Evolutionary conservation across 805 yeast species (phyloP).

Genomic region (Torulaspora delbrueckii): DNA sequence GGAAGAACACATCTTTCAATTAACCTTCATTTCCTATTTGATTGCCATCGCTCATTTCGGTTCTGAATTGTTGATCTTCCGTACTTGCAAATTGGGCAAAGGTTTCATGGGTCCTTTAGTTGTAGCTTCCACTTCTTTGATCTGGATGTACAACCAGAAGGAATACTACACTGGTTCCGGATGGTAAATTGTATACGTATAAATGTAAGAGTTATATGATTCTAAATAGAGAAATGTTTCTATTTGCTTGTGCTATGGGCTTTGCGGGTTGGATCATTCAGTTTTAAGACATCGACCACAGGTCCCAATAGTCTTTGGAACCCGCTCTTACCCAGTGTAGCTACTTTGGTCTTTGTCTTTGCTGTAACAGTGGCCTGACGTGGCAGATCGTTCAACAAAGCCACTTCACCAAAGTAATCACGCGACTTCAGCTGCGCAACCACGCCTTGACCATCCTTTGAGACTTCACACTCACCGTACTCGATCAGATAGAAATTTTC

Average conservation of each 20-base stretch:
- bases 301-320: conserved; percentile 93
- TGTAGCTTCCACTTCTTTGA: conserved; percentile 65
- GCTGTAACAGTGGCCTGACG: conserved; percentile 93
- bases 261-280: conserved; percentile 70
- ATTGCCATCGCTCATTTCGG: conserved; percentile 83
- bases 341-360: conserved; percentile 69
- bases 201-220: not conserved
- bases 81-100: conserved; percentile 77
- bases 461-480: conserved; percentile 76
- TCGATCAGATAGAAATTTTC: conserved; percentile 71
- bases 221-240: not conserved
- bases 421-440: conserved; percentile 65
- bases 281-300: conserved; percentile 79
- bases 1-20: conserved; percentile 66
- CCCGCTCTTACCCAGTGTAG: conserved; percentile 87
- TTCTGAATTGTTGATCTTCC: conserved; percentile 73
- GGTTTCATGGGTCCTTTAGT: conserved; percentile 88
- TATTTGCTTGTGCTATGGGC: conserved; percentile 6
- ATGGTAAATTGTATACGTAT: conserved; percentile 16
- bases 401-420: conserved; percentile 95
- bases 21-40: conserved; percentile 72
- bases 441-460: conserved; percentile 54
- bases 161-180: conserved; percentile 49
- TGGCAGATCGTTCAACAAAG: conserved; percentile 84
- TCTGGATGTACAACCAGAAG: conserved; percentile 77